Evolutionary conservation across 805 yeast species (phyloP).

Genomic region (Ogataea thermomethanolica): DNA sequence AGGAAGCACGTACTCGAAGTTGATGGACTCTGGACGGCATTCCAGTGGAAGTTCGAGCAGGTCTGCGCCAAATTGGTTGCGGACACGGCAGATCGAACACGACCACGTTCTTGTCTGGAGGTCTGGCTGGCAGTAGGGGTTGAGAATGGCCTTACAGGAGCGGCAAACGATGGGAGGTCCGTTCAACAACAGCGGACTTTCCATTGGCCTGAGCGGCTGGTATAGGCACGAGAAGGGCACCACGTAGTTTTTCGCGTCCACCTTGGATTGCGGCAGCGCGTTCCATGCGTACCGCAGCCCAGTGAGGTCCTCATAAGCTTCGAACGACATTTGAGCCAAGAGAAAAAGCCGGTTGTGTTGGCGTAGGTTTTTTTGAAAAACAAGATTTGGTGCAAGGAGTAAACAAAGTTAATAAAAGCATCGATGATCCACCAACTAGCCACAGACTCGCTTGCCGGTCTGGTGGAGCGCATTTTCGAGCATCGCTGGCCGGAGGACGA

Average conservation of each 20-base stretch:
- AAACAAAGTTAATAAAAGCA: not conserved
- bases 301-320: slow-evolving; percentile 61
- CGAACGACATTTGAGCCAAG: slow-evolving; percentile 32
- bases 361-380: slow-evolving; percentile 11
- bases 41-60: slow-evolving; percentile 34
- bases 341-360: slow-evolving; percentile 4
- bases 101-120: slow-evolving; percentile 40
- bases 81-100: slow-evolving; percentile 53
- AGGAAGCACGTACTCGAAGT: slow-evolving; percentile 48
- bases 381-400: slow-evolving; percentile 10
- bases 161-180: slow-evolving; percentile 47
- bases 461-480: not conserved
- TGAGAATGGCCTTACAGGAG: slow-evolving; percentile 51
- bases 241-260: slow-evolving; percentile 48
- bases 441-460: slow-evolving; percentile 4
- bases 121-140: slow-evolving; percentile 46
- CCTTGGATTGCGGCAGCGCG: slow-evolving; percentile 50
- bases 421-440: slow-evolving; percentile 5
- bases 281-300: slow-evolving; percentile 80
- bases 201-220: slow-evolving; percentile 53
- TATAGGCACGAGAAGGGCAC: slow-evolving; percentile 57
- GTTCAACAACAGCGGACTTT: slow-evolving; percentile 36
- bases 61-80: slow-evolving; percentile 38
- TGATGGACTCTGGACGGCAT: slow-evolving; percentile 38
- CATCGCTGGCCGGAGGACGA: not conserved